A percentile compares a stretch with the other conserved stretches of the same genome.
Conservation (phyloP, 257 asterid species). For the Gentiana dahurica region DNA sequence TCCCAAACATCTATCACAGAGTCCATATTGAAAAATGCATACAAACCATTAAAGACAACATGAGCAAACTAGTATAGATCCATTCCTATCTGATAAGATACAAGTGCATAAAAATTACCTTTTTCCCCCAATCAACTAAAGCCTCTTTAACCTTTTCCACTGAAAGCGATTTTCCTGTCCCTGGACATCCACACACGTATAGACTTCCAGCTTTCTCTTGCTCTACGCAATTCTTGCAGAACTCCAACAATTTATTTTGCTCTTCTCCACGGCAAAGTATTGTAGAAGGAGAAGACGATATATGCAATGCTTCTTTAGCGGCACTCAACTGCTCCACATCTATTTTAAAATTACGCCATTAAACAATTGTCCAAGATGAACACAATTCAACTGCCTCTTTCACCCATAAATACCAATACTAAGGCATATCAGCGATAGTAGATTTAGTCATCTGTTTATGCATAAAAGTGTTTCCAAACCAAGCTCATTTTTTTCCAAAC, state of each 20-base stretch:
- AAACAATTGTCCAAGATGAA: neutral
- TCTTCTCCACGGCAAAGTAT: conserved; percentile 71
- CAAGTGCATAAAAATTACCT: conserved; percentile 30
- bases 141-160: conserved; percentile 56
- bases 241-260: conserved; percentile 54
- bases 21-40: too few species aligned
- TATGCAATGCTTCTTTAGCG: conserved; percentile 76
- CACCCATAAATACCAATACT: too few species aligned
- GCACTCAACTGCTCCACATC: conserved; percentile 60
- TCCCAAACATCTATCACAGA: too few species aligned
- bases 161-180: conserved; percentile 85
- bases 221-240: conserved; percentile 63
- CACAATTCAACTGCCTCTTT: neutral
- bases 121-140: conserved; percentile 64
- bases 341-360: conserved; percentile 8
- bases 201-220: conserved; percentile 74
- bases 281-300: conserved; percentile 54
- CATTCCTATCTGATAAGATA: neutral
- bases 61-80: too few species aligned
- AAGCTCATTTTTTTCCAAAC: neutral
- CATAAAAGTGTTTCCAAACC: neutral
- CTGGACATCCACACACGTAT: conserved; percentile 90
- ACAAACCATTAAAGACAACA: too few species aligned
- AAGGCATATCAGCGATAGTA: too few species aligned
- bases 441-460: neutral